Percentiles rank a stretch among this genome's conserved stretches.
phyloP scores from a whole-genome alignment of 164 flowering plant genomes.

The Sedum album region DNA sequence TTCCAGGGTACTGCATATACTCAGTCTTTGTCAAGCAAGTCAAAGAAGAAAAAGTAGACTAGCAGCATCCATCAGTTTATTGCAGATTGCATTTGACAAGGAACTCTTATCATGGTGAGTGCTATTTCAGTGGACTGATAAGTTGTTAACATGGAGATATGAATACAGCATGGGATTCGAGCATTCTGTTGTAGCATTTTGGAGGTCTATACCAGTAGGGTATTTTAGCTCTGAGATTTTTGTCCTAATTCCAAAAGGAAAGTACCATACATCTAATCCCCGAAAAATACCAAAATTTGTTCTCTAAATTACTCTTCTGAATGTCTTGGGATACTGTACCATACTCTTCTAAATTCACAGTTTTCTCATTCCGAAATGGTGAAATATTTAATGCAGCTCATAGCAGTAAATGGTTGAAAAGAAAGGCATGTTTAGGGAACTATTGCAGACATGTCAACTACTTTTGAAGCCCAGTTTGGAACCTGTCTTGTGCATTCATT shows the following conservation, averaged over 20 bases:
- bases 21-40: constrained; percentile 52
- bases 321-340: no score
- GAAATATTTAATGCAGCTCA: no score
- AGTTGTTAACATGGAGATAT: background rate
- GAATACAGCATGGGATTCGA: background rate
- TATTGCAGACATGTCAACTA: no score
- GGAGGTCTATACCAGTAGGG: background rate
- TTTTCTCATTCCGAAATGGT: no score
- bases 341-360: no score
- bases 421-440: no score
- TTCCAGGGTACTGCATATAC: constrained; percentile 74
- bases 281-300: background rate
- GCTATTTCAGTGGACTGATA: background rate
- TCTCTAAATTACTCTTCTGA: background rate
- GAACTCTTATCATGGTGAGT: background rate
- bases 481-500: no score
- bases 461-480: no score
- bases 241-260: background rate
- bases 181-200: background rate
- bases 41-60: constrained; percentile 72
- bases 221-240: background rate
- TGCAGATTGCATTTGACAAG: background rate
- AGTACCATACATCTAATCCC: no score
- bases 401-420: no score
- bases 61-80: background rate